A percentile compares a stretch with the other conserved stretches of the same genome.
Evolutionary conservation across 2,329 filamentous ascomycete genomes (phyloP).

Genomic region (Alternaria viburni): DNA sequence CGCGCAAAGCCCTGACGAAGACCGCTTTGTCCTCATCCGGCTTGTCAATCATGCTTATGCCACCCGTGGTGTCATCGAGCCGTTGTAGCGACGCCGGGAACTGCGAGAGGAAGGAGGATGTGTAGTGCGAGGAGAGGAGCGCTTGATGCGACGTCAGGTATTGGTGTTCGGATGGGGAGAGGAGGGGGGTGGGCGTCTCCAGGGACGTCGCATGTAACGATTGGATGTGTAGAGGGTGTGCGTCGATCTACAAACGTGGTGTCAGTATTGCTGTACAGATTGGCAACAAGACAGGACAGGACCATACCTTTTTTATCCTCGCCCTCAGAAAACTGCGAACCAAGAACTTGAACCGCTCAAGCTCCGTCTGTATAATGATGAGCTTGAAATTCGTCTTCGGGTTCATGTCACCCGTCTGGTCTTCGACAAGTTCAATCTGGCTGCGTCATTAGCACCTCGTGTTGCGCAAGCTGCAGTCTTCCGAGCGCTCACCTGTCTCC

Average conservation of each 20-base stretch:
- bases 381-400: constrained; percentile 90
- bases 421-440: constrained; percentile 58
- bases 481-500: constrained; percentile 41
- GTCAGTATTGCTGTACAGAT: background rate
- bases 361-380: constrained; percentile 94
- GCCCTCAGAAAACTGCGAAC: constrained; percentile 82
- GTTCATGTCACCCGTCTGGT: constrained; percentile 81
- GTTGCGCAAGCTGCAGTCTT: background rate
- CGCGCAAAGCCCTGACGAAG: constrained; percentile 75
- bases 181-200: constrained; percentile 54
- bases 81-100: constrained; percentile 82
- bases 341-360: constrained; percentile 92
- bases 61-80: constrained; percentile 87
- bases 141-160: constrained; percentile 88
- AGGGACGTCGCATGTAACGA: constrained; percentile 54
- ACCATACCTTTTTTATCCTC: constrained; percentile 79
- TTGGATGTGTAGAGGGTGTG: constrained; percentile 76
- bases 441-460: constrained; percentile 27
- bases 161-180: constrained; percentile 77
- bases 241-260: constrained; percentile 67
- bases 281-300: background rate
- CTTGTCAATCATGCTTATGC: constrained; percentile 88
- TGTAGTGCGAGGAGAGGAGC: constrained; percentile 83
- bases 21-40: constrained; percentile 85
- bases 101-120: constrained; percentile 79